phyloP scores from a whole-genome alignment of 2,329 filamentous ascomycete species.

The Xylariaceae sp. region DNA sequence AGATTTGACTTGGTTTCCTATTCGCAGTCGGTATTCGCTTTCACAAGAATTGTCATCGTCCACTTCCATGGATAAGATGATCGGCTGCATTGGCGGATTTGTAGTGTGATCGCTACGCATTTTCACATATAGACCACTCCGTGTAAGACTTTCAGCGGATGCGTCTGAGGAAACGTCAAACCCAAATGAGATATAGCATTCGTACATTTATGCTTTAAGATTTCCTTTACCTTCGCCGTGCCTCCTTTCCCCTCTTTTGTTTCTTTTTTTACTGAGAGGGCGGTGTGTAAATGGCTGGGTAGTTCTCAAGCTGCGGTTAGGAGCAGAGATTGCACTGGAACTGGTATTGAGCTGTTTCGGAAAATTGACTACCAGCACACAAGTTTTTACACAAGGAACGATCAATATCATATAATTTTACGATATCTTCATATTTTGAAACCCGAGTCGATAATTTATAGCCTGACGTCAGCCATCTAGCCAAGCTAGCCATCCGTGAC shows the following conservation, averaged over 20 bases:
- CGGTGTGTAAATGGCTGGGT: background rate
- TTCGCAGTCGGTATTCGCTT: slow-evolving; percentile 35
- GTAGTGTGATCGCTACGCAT: slow-evolving; percentile 29
- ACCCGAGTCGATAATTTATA: no score
- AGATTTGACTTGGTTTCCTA: slow-evolving; percentile 36
- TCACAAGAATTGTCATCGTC: slow-evolving; percentile 25
- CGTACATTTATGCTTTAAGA: background rate
- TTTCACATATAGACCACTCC: slow-evolving; percentile 23
- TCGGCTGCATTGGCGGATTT: slow-evolving; percentile 29
- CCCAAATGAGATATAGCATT: background rate
- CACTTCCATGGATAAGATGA: slow-evolving; percentile 29
- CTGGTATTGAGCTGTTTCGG: no score
- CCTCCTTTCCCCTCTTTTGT: background rate
- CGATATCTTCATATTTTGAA: no score
- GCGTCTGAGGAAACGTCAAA: background rate
- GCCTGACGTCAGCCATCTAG: no score
- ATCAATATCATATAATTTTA: no score
- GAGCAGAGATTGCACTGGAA: background rate
- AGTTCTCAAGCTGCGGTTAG: background rate
- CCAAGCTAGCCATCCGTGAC: no score
- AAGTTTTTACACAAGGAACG: no score
- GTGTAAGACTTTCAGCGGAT: background rate
- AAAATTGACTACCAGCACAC: no score
- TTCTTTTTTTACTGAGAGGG: background rate
- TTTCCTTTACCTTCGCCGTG: background rate